Percentiles rank a stretch among this genome's conserved stretches.
Conservation (phyloP, 2,329 filamentous ascomycete genomes). For the Pseudogymnoascus sp. region DNA sequence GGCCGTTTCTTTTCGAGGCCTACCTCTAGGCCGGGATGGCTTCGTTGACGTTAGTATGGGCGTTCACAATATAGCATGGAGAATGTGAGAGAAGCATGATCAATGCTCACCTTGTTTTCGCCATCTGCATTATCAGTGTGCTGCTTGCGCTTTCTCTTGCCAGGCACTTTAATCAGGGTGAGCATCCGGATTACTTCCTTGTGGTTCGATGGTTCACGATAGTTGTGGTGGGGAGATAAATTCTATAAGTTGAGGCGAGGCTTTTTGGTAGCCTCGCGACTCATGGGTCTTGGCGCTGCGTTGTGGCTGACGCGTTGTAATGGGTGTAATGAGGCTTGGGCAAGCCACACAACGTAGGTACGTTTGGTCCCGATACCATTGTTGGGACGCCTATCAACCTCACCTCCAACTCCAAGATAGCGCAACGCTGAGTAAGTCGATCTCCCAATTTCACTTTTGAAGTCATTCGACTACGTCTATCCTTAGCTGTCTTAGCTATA, state of each 20-base stretch:
- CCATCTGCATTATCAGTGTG: constrained; percentile 11
- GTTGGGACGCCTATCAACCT: constrained; percentile 5
- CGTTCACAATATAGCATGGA: neutral
- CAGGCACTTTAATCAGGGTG: constrained; percentile 25
- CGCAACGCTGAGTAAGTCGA: constrained; percentile 2
- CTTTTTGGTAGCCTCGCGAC: neutral
- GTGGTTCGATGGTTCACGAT: neutral
- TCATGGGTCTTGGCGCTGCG: neutral
- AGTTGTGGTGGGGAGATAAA: neutral
- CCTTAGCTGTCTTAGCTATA: neutral
- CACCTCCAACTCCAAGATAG: constrained; percentile 1
- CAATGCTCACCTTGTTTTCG: neutral
- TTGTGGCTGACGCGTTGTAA: constrained; percentile 4
- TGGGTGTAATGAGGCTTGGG: constrained; percentile 7
- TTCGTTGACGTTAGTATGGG: neutral
- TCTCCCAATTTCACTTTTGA: neutral
- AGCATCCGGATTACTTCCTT: constrained; percentile 9
- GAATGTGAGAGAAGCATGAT: neutral
- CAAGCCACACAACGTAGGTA: constrained; percentile 6
- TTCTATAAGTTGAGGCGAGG: neutral
- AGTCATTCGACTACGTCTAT: neutral
- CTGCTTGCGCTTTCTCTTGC: constrained; percentile 21
- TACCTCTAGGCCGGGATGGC: neutral
- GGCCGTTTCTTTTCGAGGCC: neutral
- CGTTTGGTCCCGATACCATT: neutral